Evolutionary conservation across 495 filamentous ascomycete species (phyloP), one percentile per base, ranked within the genome.

Genomic region (Glonium stellatum): DNA sequence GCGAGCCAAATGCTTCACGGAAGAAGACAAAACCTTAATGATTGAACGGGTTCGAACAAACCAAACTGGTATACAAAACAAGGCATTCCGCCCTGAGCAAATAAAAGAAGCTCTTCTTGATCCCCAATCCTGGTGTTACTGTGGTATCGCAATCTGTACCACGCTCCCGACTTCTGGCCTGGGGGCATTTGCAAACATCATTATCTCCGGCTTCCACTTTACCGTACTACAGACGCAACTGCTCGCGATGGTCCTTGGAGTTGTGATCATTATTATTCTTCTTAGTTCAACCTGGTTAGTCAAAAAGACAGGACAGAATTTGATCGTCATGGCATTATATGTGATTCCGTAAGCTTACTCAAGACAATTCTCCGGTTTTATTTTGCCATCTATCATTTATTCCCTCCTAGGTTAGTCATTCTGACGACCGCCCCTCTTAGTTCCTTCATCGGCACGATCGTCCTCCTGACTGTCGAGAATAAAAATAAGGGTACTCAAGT

Each of bases 161-260:
- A 88, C 84, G 0, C 75, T 89, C 3, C 85, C 85, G 5, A 87
- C 85, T 0, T 83, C 80, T 51, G 85, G 85, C 1, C 27, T 31
- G 3, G 27, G 27, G 27, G 27, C 27, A 31, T 88, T 87, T 67
- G 82, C 84, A 31, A 84, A 84, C 59, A 81, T 89, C 64, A 86
- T 83, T 59, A 77, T 77, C 54, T 72, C 71, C 39, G 71, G 72
- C 54, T 76, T 84, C 54, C 62, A 76, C 2, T 84, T 83, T 56
- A 72, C 69, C 2, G 66, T 70, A 8, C 71, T 10, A 84, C 82
- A 0, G 80, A 80, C 18, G 83, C 84, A 34, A 83, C 70, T 64
- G 84, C 84, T 9, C 81, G 74, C 84, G 15, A 89, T 89, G 83
- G 84, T 88, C 5, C 72, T 88, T 1, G 85, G 86, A 5, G 81